Base-by-base conservation (phyloP, 495 filamentous ascomycete species). In the Bathelium albidoporum region DNA sequence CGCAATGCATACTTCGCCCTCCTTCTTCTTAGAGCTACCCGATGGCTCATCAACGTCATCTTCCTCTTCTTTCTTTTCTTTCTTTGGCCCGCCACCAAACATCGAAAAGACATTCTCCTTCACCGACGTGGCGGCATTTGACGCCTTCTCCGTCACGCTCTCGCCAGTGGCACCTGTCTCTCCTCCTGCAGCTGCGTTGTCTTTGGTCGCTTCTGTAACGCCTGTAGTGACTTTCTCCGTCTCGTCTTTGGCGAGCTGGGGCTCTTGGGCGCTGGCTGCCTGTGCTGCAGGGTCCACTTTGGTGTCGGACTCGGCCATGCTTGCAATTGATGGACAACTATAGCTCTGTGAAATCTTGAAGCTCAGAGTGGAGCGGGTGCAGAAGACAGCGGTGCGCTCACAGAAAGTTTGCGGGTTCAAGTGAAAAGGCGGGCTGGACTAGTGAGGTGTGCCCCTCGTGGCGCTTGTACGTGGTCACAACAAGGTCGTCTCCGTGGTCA, bases 51-150 rank as follows among this genome's bases (percentile, higher is more conserved):
- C 83, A 65, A 84, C 85, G 32, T 81, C 84, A 36, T 90, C 89
- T 20, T 87, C 89, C 64, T 85, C 78, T 75, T 89, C 89, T 83
- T 91, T 95, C 77, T 83, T 83, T 71, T 87, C 85, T 73, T 86
- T 86, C 74, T 89, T 92, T 59, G 90, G 89, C 20, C 87, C 87
- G 61, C 92, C 92, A 64, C 94, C 94, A 74, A 98, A 98, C 94
- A 98, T 98, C 73, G 88, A 89, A 80, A 96, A 98, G 60, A 98
- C 87, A 71, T 78, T 87, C 70, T 85, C 86, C 69, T 85, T 82
- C 34, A 86, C 83, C 65, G 83, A 84, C 31, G 78, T 66, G 29
- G 79, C 75, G n/a, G 79, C 75, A 45, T 68, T 65, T 34, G 74
- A 71, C 39, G 80, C 81, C 32, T 81, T 76, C 41, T 78, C 76